These are phyloP conservation scores for Rhizophagus prolifer DNA, from an alignment of 192 early-diverging fungal species.

Conservation along the genomic window DNA sequence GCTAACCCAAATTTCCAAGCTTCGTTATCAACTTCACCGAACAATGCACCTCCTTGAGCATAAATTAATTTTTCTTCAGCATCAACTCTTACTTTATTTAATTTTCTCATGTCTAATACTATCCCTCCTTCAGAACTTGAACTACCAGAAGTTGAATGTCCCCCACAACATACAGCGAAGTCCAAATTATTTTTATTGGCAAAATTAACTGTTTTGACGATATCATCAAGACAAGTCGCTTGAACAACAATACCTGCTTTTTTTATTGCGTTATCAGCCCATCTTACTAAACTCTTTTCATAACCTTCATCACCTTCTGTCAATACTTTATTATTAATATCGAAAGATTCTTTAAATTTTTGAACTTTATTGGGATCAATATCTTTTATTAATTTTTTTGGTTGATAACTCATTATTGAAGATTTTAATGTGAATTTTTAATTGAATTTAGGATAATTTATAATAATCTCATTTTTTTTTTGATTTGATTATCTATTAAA, in stretches of 20 bases:
- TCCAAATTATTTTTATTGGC: conserved; percentile 25
- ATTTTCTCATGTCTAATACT: conserved; percentile 33
- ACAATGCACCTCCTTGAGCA: conserved; percentile 43
- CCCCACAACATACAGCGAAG: conserved; percentile 34
- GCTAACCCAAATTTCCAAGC: conserved; percentile 34
- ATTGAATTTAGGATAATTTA: too few species aligned
- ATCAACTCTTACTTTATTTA: conserved; percentile 32
- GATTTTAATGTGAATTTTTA: too few species aligned
- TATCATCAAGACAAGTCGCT: neutral
- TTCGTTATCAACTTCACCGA: conserved; percentile 28
- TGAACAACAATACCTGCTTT: neutral
- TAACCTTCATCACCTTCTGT: neutral
- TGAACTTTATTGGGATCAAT: too few species aligned
- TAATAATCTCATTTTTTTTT: too few species aligned
- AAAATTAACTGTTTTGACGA: conserved; percentile 18
- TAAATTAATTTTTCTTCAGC: too few species aligned
- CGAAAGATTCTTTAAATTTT: too few species aligned
- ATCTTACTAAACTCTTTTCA: neutral
- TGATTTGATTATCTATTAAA: too few species aligned
- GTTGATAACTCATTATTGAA: too few species aligned
- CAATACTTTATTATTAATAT: too few species aligned
- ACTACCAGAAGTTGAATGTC: conserved; percentile 37
- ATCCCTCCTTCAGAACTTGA: conserved; percentile 32
- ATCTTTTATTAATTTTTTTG: too few species aligned
- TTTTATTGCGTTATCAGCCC: conserved; percentile 4